Evolutionary conservation across 495 filamentous ascomycete genomes (phyloP).

Genomic region (Beverwykella pulmonaria): DNA sequence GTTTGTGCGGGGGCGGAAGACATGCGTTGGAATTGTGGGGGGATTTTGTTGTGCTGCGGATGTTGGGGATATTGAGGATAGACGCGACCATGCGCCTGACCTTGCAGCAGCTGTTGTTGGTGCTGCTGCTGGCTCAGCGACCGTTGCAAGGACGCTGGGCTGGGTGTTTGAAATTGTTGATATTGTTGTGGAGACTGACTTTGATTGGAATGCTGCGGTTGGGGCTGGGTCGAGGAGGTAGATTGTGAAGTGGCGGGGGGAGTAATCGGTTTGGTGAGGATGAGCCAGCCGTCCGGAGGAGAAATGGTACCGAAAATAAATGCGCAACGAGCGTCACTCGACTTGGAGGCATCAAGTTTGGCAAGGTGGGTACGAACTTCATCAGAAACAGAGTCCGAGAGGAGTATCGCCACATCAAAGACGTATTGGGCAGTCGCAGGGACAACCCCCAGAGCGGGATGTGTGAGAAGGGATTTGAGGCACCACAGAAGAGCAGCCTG

Average conservation of each 20-base stretch:
- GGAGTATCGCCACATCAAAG: constrained; percentile 31
- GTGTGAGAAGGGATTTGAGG: constrained; percentile 28
- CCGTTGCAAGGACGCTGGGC: constrained; percentile 12
- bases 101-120: constrained; percentile 1
- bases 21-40: constrained; percentile 20
- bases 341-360: constrained; percentile 18
- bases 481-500: constrained; percentile 31
- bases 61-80: constrained; percentile 30
- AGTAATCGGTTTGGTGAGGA: constrained; percentile 21
- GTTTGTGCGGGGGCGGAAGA: background rate
- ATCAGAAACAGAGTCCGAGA: constrained; percentile 38
- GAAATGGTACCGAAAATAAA: constrained; percentile 40
- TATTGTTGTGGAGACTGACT: background rate
- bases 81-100: background rate
- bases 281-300: constrained; percentile 41
- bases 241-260: background rate
- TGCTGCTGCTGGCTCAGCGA: constrained; percentile 29
- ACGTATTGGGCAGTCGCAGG: constrained; percentile 20
- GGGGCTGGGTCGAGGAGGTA: background rate
- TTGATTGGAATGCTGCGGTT: background rate
- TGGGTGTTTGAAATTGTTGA: constrained; percentile 13
- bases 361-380: constrained; percentile 33
- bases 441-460: constrained; percentile 12
- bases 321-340: constrained; percentile 23
- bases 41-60: constrained; percentile 20